These are phyloP conservation scores for Allantophomopsis cytisporea DNA, from an alignment of 2,329 filamentous ascomycete species.

Conservation along the genomic window DNA sequence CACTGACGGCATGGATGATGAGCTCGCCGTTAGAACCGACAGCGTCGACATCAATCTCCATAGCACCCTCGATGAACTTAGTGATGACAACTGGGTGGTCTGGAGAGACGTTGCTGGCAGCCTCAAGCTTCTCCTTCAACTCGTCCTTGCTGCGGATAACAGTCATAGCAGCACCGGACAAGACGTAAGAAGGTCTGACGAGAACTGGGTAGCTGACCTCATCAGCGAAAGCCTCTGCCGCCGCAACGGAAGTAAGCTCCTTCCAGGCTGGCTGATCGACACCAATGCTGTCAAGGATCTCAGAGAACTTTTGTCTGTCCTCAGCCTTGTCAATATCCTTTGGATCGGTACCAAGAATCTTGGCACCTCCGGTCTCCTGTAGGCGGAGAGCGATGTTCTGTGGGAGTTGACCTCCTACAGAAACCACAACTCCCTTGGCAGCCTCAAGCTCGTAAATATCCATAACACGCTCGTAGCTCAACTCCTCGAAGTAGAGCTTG, in stretches of 20 bases:
- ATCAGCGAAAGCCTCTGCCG: slow-evolving; percentile 76
- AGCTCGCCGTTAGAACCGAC: slow-evolving; percentile 80
- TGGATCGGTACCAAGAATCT: slow-evolving; percentile 84
- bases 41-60: slow-evolving; percentile 94
- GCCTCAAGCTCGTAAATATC: slow-evolving; percentile 93
- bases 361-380: slow-evolving; percentile 81
- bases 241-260: slow-evolving; percentile 80
- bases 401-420: slow-evolving; percentile 87
- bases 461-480: slow-evolving; percentile 96
- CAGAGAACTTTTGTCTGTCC: slow-evolving; percentile 95
- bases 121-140: slow-evolving; percentile 87
- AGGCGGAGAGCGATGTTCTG: slow-evolving; percentile 95
- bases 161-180: slow-evolving; percentile 97
- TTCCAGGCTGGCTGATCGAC: slow-evolving; percentile 98
- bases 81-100: slow-evolving; percentile 97
- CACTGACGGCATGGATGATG: slow-evolving; percentile 80
- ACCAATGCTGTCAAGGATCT: slow-evolving; percentile 91
- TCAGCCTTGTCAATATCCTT: slow-evolving; percentile 95
- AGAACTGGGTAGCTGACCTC: slow-evolving; percentile 87
- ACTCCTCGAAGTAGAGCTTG: slow-evolving; percentile 90
- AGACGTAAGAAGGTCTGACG: slow-evolving; percentile 87
- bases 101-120: slow-evolving; percentile 79
- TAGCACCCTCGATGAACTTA: slow-evolving; percentile 93
- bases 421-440: slow-evolving; percentile 80
- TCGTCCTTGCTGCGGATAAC: slow-evolving; percentile 83